These are phyloP conservation scores for Aspergillus spinulosporus DNA, from an alignment of 2,329 filamentous ascomycete species.

Conservation along the genomic window DNA sequence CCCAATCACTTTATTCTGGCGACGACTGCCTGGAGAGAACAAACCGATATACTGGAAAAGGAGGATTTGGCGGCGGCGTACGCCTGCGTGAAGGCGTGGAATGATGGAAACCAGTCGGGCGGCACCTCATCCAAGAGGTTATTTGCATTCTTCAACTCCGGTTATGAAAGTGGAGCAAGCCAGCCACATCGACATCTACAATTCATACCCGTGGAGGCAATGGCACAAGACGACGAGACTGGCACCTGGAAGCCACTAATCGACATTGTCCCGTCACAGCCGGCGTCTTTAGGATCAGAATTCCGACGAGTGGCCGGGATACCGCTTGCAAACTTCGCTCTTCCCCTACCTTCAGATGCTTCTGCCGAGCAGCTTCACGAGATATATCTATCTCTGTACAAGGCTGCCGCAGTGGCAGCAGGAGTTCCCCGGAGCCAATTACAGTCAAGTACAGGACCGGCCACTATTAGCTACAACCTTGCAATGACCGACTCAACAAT, in stretches of 20 bases:
- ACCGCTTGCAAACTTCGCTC: constrained; percentile 54
- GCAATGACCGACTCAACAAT: constrained; percentile 57
- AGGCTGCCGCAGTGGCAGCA: constrained; percentile 36
- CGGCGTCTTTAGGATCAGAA: constrained; percentile 19
- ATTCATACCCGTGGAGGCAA: constrained; percentile 49
- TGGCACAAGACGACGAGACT: constrained; percentile 35
- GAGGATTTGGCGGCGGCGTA: constrained; percentile 45
- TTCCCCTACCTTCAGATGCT: constrained; percentile 43
- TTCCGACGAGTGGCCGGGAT: constrained; percentile 35
- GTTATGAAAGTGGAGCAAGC: constrained; percentile 50
- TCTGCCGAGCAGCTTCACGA: constrained; percentile 37
- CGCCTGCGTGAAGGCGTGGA: constrained; percentile 46
- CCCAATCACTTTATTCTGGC: constrained; percentile 52
- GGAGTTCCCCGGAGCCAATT: constrained; percentile 25
- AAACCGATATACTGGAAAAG: constrained; percentile 46
- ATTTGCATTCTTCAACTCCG: constrained; percentile 54
- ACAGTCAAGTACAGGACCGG: constrained; percentile 33
- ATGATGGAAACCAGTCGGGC: constrained; percentile 14
- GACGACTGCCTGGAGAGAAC: constrained; percentile 45
- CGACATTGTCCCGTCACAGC: constrained; percentile 33
- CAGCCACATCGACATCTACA: constrained; percentile 51
- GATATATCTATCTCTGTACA: constrained; percentile 47
- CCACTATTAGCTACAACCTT: constrained; percentile 59
- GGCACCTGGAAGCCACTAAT: constrained; percentile 53
- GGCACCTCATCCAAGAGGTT: constrained; percentile 29